These are phyloP conservation scores for Neonectria faginata DNA, from an alignment of 2,329 filamentous ascomycete species.

Conservation along the genomic window DNA sequence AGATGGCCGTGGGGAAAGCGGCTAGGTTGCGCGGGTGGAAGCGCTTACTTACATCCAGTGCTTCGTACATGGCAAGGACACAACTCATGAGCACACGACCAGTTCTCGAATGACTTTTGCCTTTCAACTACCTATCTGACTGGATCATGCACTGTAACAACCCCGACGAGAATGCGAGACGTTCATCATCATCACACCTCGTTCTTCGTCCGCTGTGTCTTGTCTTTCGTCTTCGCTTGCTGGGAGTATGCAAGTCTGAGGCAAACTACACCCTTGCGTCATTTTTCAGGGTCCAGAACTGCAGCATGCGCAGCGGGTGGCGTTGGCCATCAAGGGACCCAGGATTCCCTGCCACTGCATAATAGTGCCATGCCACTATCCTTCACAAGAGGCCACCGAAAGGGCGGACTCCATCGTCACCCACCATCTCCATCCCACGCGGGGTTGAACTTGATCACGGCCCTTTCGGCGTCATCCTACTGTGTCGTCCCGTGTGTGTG, in stretches of 20 bases:
- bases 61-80: conserved; percentile 2
- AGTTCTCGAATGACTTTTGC: conserved; percentile 12
- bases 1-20: conserved; percentile 25
- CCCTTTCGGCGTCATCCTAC: neutral
- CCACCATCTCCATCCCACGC: neutral
- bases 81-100: conserved; percentile 33
- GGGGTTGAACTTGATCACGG: conserved; percentile 1
- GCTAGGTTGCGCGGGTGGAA: conserved; percentile 10
- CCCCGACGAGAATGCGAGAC: neutral
- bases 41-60: neutral
- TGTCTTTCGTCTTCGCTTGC: no score
- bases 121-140: neutral
- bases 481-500: conserved; percentile 1
- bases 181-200: neutral
- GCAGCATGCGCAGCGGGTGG: conserved; percentile 18
- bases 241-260: neutral
- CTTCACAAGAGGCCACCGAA: no score
- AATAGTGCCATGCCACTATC: no score
- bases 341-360: no score
- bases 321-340: conserved; percentile 35
- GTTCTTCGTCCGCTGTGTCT: neutral
- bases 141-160: neutral
- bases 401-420: neutral
- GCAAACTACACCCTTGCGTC: conserved; percentile 1
- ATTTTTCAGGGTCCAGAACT: conserved; percentile 33